Evolutionary conservation across 768 basidiomycete genomes (phyloP), one percentile per base, ranked within the genome.

Genomic region (Pulveroboletus sp.): DNA sequence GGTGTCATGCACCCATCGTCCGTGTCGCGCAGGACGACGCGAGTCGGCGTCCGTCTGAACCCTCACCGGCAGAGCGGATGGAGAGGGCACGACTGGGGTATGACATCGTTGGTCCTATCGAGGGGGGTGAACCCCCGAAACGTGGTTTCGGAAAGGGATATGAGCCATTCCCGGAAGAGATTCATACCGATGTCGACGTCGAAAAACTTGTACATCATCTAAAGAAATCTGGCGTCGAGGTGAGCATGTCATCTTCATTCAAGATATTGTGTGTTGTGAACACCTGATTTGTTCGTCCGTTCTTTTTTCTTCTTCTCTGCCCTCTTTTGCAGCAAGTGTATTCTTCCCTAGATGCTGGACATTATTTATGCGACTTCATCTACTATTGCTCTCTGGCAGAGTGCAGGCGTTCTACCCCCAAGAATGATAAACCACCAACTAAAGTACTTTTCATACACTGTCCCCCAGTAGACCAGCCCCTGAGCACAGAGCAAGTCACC

Each of bases 381-480:
- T 86, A 84, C 63, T 89, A 85, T 59, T 83, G 84, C 60, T 86
- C 85, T 9, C 74, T 88, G 26, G 84, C 85, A 5, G 86, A 87
- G 62, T 76, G 79, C 26, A 79, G 76, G 59, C 78, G 82, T 3
- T 54, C 52, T 8, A 56, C 52, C n/a, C 50, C 58, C 31, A 68
- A 70, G 42, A 64, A 42, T 32, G 66, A 68, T 43, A 69, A 64
- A 26, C 65, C 66, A 12, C 58, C 52, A 7, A 62, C 65, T 15
- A 73, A 69, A 45, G 83, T 89, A 42, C 67, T 88, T 7, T 85
- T 85, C 65, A 66, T 88, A 58, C 86, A 89, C 60, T 85, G 83
- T 57, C 82, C 84, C 10, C 86, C 86, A 0, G 76, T 81, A 14
- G 77, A 75, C 45, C 78, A 83, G 62, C 85, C 85, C 9, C 69